These are phyloP conservation scores for Phalaenopsis equestris DNA, from an alignment of 106 monocot genomes.

Conservation along the genomic window DNA sequence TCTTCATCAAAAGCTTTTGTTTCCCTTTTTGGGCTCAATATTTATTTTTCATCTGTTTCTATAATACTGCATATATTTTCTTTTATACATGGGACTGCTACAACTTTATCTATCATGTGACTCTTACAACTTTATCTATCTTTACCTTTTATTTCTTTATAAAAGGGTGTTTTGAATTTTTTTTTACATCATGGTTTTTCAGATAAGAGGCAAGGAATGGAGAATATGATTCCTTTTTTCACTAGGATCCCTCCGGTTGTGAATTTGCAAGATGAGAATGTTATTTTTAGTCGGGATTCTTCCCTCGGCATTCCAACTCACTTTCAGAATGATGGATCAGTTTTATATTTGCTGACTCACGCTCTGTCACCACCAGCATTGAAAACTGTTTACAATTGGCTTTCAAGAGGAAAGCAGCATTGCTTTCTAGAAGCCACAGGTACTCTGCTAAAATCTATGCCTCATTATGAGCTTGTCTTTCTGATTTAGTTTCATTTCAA, in stretches of 20 bases:
- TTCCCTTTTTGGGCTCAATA: not conserved
- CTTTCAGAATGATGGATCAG: constrained; percentile 93
- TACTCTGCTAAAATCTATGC: constrained; percentile 2
- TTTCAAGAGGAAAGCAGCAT: constrained; percentile 14
- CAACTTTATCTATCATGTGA: not conserved
- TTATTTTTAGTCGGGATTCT: constrained; percentile 16
- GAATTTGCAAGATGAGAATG: constrained; percentile 17
- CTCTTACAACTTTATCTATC: not conserved
- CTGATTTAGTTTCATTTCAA: not conserved
- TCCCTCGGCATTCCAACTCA: constrained; percentile 56
- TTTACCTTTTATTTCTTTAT: not conserved
- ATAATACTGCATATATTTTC: not conserved
- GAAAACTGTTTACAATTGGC: constrained; percentile 50
- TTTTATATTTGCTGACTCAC: constrained; percentile 68
- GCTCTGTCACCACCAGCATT: constrained; percentile 55
- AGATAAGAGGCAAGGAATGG: constrained; percentile 26
- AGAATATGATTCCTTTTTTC: constrained; percentile 42
- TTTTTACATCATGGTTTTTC: not conserved
- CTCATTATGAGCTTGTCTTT: not conserved
- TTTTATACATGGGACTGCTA: not conserved
- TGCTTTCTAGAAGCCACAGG: constrained; percentile 10
- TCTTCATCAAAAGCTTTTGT: not conserved
- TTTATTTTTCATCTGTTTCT: not conserved
- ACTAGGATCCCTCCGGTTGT: constrained; percentile 14
- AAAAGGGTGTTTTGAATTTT: not conserved